Conservation (phyloP, 495 filamentous ascomycete genomes). For the Talaromyces proteolyticus region DNA sequence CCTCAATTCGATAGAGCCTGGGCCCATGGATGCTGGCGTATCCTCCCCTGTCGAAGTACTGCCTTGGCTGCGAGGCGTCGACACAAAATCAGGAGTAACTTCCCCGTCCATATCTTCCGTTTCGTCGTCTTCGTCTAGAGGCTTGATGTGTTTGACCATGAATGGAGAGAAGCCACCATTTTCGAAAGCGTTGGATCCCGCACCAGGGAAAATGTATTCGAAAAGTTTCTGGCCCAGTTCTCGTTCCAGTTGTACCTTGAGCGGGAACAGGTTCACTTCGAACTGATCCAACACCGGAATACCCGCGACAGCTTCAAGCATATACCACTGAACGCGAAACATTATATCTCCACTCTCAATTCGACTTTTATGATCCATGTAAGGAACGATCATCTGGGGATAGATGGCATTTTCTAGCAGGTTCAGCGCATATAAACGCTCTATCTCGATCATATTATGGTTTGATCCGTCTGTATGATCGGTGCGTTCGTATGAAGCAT, state of each 20-base stretch:
- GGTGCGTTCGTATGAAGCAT: constrained; percentile 85
- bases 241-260: constrained; percentile 89
- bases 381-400: constrained; percentile 90
- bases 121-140: constrained; percentile 31
- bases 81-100: constrained; percentile 25
- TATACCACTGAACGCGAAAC: constrained; percentile 91
- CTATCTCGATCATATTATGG: constrained; percentile 83
- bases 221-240: constrained; percentile 93
- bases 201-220: constrained; percentile 94
- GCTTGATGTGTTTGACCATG: constrained; percentile 71
- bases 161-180: constrained; percentile 73
- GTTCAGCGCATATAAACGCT: constrained; percentile 78
- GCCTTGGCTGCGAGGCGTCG: constrained; percentile 20
- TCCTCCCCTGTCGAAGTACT: constrained; percentile 29
- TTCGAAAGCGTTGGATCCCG: constrained; percentile 50
- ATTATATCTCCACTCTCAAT: constrained; percentile 60
- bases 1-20: constrained; percentile 69
- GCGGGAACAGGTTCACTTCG: constrained; percentile 86
- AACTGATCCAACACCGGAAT: constrained; percentile 98
- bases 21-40: constrained; percentile 36
- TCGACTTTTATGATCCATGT: constrained; percentile 58
- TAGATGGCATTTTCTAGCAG: constrained; percentile 86
- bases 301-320: constrained; percentile 95
- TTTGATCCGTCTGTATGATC: constrained; percentile 97
- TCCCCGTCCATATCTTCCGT: constrained; percentile 54